Evolutionary conservation across 2,329 filamentous ascomycete genomes (phyloP).

Genomic region (Xylaria sp.): DNA sequence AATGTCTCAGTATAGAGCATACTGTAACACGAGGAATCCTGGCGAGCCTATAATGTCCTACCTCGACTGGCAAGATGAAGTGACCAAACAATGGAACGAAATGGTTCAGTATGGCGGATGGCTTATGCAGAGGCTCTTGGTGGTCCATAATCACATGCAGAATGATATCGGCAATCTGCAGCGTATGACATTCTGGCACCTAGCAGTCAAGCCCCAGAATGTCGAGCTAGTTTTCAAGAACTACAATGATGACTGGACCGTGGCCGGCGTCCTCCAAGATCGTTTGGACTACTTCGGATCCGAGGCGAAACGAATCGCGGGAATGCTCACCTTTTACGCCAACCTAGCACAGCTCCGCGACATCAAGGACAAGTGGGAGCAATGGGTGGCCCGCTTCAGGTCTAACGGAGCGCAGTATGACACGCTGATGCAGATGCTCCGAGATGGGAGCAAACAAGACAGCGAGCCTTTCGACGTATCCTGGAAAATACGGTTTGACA

Average conservation of each 20-base stretch:
- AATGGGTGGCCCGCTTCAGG: conserved; percentile 29
- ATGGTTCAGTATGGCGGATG: conserved; percentile 32
- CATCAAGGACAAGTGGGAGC: conserved; percentile 18
- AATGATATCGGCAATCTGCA: conserved; percentile 38
- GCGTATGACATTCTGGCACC: conserved; percentile 41
- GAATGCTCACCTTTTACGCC: not conserved
- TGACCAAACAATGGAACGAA: not conserved
- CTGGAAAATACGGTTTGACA: conserved; percentile 35
- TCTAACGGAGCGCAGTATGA: conserved; percentile 15
- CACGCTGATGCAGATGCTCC: conserved; percentile 29
- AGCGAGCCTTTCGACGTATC: conserved; percentile 20
- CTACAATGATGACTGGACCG: not conserved
- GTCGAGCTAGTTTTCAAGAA: not conserved
- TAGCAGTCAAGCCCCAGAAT: conserved; percentile 12
- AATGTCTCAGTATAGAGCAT: not conserved
- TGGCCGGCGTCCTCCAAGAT: not conserved
- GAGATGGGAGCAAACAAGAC: not conserved
- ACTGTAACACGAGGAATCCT: not conserved
- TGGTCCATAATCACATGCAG: conserved; percentile 22
- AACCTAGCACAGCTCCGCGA: not conserved
- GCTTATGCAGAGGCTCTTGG: conserved; percentile 31
- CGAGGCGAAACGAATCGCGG: not conserved
- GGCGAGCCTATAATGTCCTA: not conserved
- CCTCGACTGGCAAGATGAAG: not conserved
- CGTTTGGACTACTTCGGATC: conserved; percentile 7